These are phyloP conservation scores for Lagenidium giganteum DNA, from an alignment of 352 stramenopile species.

Conservation along the genomic window DNA sequence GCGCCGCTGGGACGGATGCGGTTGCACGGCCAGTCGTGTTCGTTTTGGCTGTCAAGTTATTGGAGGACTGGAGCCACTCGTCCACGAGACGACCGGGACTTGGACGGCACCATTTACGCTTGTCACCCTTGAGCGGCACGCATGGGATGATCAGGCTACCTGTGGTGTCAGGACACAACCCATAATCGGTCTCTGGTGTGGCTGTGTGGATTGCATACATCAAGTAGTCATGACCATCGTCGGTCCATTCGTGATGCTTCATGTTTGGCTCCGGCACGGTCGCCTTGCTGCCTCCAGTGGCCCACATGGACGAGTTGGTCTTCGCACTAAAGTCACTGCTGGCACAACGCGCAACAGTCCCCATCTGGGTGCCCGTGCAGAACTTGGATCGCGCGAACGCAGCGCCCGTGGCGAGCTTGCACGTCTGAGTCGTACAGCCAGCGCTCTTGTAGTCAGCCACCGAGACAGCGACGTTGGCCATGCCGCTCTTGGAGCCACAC, in stretches of 20 bases:
- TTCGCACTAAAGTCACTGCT: background rate
- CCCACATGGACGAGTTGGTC: conserved; percentile 5
- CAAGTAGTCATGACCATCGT: background rate
- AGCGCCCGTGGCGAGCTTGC: conserved; percentile 2
- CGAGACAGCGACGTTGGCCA: conserved; percentile 15
- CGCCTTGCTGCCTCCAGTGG: conserved; percentile 1
- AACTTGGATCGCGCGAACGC: conserved; percentile 1
- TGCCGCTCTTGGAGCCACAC: conserved; percentile 8
- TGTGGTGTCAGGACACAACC: too few relatives aligned
- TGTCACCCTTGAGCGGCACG: too few relatives aligned
- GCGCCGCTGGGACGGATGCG: too few relatives aligned
- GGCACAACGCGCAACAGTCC: conserved; percentile 1
- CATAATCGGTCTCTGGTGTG: background rate
- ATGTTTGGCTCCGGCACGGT: conserved; percentile 1
- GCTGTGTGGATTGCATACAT: conserved; percentile 9
- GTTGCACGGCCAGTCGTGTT: too few relatives aligned
- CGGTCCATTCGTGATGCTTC: background rate
- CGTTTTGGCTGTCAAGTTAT: too few relatives aligned
- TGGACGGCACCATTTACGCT: too few relatives aligned
- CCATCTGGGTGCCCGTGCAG: conserved; percentile 9
- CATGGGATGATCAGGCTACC: too few relatives aligned
- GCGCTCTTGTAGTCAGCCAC: background rate
- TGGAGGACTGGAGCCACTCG: too few relatives aligned
- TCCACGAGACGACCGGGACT: too few relatives aligned
- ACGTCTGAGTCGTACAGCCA: conserved; percentile 2